These are phyloP conservation scores for Arthroderma sp. DNA, from an alignment of 2,329 filamentous ascomycete genomes.

Conservation along the genomic window DNA sequence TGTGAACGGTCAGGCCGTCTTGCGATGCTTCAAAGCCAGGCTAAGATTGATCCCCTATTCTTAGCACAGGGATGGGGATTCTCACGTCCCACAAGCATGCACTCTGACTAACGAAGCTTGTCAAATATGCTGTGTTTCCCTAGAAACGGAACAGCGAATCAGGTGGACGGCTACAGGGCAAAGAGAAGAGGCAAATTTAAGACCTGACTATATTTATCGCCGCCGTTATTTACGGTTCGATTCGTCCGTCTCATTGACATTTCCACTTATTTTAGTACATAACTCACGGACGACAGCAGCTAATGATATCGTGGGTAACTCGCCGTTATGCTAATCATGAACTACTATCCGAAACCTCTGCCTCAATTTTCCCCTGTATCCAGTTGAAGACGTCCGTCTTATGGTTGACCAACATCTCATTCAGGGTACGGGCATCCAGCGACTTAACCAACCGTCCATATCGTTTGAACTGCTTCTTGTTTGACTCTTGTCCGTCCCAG, in stretches of 20 bases:
- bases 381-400: constrained; percentile 38
- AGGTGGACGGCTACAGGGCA: neutral
- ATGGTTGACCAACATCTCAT: constrained; percentile 47
- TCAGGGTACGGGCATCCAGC: constrained; percentile 32
- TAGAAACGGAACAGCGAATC: neutral
- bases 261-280: neutral
- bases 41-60: neutral
- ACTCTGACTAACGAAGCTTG: neutral
- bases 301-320: neutral
- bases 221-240: neutral
- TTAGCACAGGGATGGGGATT: neutral
- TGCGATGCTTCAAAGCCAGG: neutral
- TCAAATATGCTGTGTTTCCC: neutral
- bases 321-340: neutral
- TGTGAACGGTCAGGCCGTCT: no score
- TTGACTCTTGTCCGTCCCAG: constrained; percentile 55
- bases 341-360: constrained; percentile 6
- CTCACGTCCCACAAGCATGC: neutral
- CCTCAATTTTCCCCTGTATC: constrained; percentile 32
- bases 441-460: constrained; percentile 45
- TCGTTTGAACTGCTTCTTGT: constrained; percentile 43
- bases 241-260: no score
- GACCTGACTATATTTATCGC: neutral
- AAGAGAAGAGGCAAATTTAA: neutral
- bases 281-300: neutral